Conservation (phyloP, 2,329 filamentous ascomycete genomes). For the Monosporascus sp. region DNA sequence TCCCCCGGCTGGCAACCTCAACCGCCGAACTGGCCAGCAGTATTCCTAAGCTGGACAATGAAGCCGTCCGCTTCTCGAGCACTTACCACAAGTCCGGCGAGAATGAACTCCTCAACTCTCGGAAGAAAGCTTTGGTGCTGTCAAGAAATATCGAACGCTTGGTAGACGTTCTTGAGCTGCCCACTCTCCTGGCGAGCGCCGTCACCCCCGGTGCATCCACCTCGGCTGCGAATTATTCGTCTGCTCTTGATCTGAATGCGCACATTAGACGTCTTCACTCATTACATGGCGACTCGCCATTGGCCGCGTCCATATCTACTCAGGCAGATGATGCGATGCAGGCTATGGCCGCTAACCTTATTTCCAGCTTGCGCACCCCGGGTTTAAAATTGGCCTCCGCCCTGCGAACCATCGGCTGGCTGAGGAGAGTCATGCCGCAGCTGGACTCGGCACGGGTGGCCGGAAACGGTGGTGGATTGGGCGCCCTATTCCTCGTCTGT, state of each 20-base stretch:
- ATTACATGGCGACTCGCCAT: conserved; percentile 72
- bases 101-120: conserved; percentile 63
- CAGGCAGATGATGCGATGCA: conserved; percentile 87
- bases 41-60: conserved; percentile 73
- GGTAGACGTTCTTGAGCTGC: conserved; percentile 86
- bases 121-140: conserved; percentile 75
- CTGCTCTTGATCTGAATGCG: conserved; percentile 85
- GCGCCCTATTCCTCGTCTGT: conserved; percentile 82
- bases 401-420: conserved; percentile 85
- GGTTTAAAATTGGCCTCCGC: conserved; percentile 83
- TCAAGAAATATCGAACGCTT: conserved; percentile 84
- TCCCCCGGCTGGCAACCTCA: conserved; percentile 65
- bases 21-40: conserved; percentile 62
- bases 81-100: conserved; percentile 73
- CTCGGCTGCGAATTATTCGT: conserved; percentile 69
- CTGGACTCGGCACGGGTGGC: conserved; percentile 43
- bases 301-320: conserved; percentile 65
- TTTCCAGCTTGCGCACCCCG: conserved; percentile 69
- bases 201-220: conserved; percentile 54
- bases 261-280: conserved; percentile 83
- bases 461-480: conserved; percentile 61
- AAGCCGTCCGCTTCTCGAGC: conserved; percentile 73
- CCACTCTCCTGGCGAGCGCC: conserved; percentile 75
- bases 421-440: conserved; percentile 81
- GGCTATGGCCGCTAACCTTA: conserved; percentile 79